Evolutionary conservation across 257 asterid species (phyloP).

Genomic region (Solanum appendiculatum): DNA sequence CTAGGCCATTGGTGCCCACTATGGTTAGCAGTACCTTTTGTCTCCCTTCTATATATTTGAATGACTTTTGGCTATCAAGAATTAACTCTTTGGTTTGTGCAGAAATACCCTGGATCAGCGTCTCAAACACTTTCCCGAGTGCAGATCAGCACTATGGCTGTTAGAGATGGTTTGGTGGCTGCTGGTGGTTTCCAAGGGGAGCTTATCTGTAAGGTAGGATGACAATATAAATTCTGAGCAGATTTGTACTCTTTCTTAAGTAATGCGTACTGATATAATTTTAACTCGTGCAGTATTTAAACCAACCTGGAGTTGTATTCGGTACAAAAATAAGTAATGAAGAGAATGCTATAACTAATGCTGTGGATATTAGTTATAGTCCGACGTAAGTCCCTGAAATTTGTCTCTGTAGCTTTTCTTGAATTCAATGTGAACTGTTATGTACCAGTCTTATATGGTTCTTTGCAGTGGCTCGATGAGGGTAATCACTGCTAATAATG

Average conservation of each 20-base stretch:
- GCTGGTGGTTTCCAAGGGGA: slow-evolving; percentile 93
- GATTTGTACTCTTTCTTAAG: not conserved
- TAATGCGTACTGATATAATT: not conserved
- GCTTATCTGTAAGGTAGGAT: slow-evolving; percentile 72
- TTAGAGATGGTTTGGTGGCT: slow-evolving; percentile 64
- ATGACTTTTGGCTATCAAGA: not conserved
- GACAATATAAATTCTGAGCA: not conserved
- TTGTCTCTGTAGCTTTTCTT: not conserved
- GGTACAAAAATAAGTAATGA: slow-evolving; percentile 56
- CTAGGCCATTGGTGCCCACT: slow-evolving; percentile 56
- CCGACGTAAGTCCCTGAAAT: slow-evolving; percentile 25
- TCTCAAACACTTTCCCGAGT: slow-evolving; percentile 56
- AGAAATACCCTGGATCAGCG: slow-evolving; percentile 51
- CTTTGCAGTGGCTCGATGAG: slow-evolving; percentile 50
- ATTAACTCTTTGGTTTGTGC: not conserved
- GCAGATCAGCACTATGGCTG: slow-evolving; percentile 74
- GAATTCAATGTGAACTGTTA: not conserved
- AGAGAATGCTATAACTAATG: slow-evolving; percentile 68
- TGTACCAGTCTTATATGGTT: not conserved
- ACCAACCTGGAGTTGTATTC: slow-evolving; percentile 70
- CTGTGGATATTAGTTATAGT: slow-evolving; percentile 46
- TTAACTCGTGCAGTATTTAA: slow-evolving; percentile 30
- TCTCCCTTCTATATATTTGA: not conserved
- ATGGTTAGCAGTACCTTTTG: slow-evolving; percentile 22
- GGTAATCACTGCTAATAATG: slow-evolving; percentile 74